A percentile compares a stretch with the other conserved stretches of the same genome.
These are phyloP conservation scores for Blastobotrys chiropterorum DNA, from an alignment of 805 yeast species.

Conservation along the genomic window DNA sequence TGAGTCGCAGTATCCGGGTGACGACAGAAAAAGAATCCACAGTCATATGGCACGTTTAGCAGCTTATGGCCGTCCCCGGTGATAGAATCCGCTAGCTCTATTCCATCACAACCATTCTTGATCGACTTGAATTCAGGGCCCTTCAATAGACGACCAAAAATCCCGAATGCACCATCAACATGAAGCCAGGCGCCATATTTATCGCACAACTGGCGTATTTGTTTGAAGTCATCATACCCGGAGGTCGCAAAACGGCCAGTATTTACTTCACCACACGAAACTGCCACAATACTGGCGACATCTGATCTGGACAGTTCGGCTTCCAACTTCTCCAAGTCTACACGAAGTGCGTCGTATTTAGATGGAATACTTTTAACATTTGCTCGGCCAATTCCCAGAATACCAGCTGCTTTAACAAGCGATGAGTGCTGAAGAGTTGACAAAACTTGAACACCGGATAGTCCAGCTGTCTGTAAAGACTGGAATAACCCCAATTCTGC, in stretches of 20 bases:
- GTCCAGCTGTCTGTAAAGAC: slow-evolving; percentile 13
- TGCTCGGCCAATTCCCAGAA: slow-evolving; percentile 20
- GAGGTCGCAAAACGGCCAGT: slow-evolving; percentile 19
- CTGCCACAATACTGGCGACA: slow-evolving; percentile 15
- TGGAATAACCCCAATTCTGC: slow-evolving; percentile 16
- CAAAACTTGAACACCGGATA: slow-evolving; percentile 13
- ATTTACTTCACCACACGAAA: slow-evolving; percentile 22
- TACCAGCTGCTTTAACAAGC: slow-evolving; percentile 18
- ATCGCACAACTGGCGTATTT: slow-evolving; percentile 16
- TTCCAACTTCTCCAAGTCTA: slow-evolving; percentile 13
- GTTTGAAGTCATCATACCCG: not conserved
- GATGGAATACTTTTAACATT: slow-evolving; percentile 13
- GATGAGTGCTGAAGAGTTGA: slow-evolving; percentile 18
- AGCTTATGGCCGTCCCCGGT: slow-evolving; percentile 24
- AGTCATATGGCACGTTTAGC: slow-evolving; percentile 23
- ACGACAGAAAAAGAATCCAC: slow-evolving; percentile 17
- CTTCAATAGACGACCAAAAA: slow-evolving; percentile 11
- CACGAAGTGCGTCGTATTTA: slow-evolving; percentile 9
- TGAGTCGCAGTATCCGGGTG: slow-evolving; percentile 7
- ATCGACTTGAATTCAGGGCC: slow-evolving; percentile 1
- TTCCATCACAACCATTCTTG: slow-evolving; percentile 13
- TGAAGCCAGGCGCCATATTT: slow-evolving; percentile 22
- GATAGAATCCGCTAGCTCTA: slow-evolving; percentile 22
- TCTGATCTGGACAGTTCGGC: slow-evolving; percentile 2
- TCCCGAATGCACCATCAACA: slow-evolving; percentile 24